Evolutionary conservation across 129 eudicot genomes (phyloP).

Genomic region (Helianthus tuberosus): DNA sequence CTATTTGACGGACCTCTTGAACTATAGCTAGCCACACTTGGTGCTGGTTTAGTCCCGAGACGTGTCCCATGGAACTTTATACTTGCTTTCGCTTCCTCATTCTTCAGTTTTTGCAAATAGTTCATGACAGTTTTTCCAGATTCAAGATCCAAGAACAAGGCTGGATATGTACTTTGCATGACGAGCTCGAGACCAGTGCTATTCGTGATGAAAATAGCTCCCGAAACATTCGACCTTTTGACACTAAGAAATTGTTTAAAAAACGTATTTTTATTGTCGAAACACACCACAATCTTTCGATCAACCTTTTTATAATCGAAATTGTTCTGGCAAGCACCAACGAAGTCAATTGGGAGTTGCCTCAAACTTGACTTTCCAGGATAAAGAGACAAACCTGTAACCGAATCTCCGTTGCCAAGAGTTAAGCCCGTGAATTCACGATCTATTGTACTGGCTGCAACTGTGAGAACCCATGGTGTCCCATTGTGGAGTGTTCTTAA

Average conservation of each 20-base stretch:
- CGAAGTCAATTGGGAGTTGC: constrained; percentile 21
- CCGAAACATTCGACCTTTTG: constrained; percentile 32
- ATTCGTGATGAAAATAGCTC: constrained; percentile 63
- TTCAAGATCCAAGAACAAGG: constrained; percentile 39
- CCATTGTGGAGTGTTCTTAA: constrained; percentile 63
- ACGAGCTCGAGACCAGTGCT: constrained; percentile 40
- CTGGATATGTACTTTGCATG: constrained; percentile 49
- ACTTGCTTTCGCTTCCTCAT: constrained; percentile 41
- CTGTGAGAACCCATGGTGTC: constrained; percentile 82
- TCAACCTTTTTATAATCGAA: constrained; percentile 27
- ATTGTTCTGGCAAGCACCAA: constrained; percentile 41
- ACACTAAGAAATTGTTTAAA: constrained; percentile 40
- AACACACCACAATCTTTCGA: constrained; percentile 56
- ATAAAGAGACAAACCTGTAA: constrained; percentile 58
- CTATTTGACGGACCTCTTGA: constrained; percentile 62
- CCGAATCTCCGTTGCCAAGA: constrained; percentile 56
- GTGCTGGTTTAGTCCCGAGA: constrained; percentile 49
- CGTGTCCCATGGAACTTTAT: constrained; percentile 50
- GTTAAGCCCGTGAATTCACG: constrained; percentile 59
- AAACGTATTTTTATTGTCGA: constrained; percentile 45
- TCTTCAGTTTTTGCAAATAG: constrained; percentile 29
- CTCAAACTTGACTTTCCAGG: constrained; percentile 41
- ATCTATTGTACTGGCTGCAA: constrained; percentile 75
- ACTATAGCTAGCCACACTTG: constrained; percentile 66
- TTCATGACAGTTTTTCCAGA: constrained; percentile 45